Evolutionary conservation across 768 basidiomycete genomes (phyloP), one percentile per base, ranked within the genome.

Genomic region (Imleria badia): DNA sequence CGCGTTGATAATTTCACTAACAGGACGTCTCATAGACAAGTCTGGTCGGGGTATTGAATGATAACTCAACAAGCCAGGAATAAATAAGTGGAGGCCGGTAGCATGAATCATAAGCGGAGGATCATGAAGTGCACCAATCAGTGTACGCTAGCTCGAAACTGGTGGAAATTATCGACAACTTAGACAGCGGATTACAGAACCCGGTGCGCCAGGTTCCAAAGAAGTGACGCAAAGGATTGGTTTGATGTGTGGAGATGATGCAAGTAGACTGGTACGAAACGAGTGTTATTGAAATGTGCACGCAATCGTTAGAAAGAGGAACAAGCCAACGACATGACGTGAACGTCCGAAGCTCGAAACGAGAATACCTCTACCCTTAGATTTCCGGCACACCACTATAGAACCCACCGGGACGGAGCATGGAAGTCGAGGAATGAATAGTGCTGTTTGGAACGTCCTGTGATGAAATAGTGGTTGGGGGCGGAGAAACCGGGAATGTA

Each of bases 401-500:
- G 23, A 60, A 48, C 30, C 56, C 64, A 12, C 60, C 48, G 1
- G 68, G 50, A 12, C 46, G 65, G n/a, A n/a, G n/a, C 2, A 40
- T 5, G 6, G 50, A 40, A 29, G 59, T 19, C 1, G 29, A 22
- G 36, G 69, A 51, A 22, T 69, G 58, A n/a, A 45, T 11, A 19
- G 43, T 17, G 22, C 52, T n/a, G 15, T 30, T 44, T n/a, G 51
- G 56, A 34, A 50, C 11, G 10, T 59, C 60, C 13, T 36, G 48
- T 5, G 55, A 48, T 26, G 39, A 39, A 13, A 56, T 22, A 42
- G 60, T 64, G 11, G 58, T 44, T 9, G 60, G 56, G 34, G 60
- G 54, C 5, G 70, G 61, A 7, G 71, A 58, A 39, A 52, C n/a
- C 19, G 74, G 74, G 64, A 74, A 73, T 40, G 72, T 74, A 30